Base-by-base conservation (phyloP, 2,329 filamentous ascomycete species). In the Fusarium drepaniforme region DNA sequence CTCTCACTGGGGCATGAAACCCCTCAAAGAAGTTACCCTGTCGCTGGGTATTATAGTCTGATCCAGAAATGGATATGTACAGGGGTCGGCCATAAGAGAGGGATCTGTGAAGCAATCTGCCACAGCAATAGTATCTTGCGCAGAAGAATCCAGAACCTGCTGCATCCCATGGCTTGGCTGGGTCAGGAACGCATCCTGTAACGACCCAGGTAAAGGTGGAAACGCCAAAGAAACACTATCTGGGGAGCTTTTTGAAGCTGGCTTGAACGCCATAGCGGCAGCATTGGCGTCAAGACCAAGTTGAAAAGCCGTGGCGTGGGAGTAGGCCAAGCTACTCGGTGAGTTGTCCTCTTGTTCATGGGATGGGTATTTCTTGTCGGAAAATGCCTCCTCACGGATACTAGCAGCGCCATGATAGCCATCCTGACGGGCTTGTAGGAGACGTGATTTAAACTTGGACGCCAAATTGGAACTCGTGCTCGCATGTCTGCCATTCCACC, bases 401-500 rank as follows among this genome's bases (percentile, higher is more conserved):
- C 73, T 60, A 1, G 35, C 65, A 1, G 70, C 33, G 1, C 57
- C n/a, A 1, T 59, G 21, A 8, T n/a, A 23, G 3, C 67, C 72
- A 15, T 46, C 56, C 1, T 37, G 49, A 1, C 58, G 64, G 16
- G 72, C 67, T 21, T 66, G 56, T 7, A 58, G 40, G 3, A 75
- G 72, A 2, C 73, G 72, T 11, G 64, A 68, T 8, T 44, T 66
- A 67, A 75, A 75, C 4, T 75, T 73, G 3, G 73, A 75, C 1
- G 73, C 72, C 21, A 75, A 15, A 53, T 74, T 75, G 4, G 62
- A 60, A 15, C 40, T 59, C 0, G 18, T 46, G n/a, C 56, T 44
- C 3, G 30, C 37, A 12, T 67, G 44, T 5, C 46, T 49, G 5
- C 73, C 73, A 18, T 68, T 73, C 73, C 72, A 75, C 7, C 73